Base-by-base conservation (phyloP, 1,139 yeast species). In the Geotrichum histeridarum region DNA sequence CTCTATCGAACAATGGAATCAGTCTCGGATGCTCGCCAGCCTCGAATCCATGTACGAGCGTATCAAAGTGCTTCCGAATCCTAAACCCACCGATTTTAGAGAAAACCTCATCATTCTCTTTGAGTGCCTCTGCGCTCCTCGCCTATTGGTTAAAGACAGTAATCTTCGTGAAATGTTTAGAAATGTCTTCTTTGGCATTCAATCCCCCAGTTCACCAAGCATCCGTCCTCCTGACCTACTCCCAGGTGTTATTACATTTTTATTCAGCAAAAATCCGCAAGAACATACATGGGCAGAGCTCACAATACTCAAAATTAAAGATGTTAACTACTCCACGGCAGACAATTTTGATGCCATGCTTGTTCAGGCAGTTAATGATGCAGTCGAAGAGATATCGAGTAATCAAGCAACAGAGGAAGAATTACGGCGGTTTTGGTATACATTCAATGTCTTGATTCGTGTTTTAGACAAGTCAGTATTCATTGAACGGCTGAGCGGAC, bases 241-340 rank as follows among this genome's bases (percentile, higher is more conserved):
- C 8, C 71, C 72, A 0, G 71, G 68, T 1, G 59, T 68, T 56
- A 56, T 68, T 14, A 45, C 61, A n/a, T 63, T 69, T 50, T 52
- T 67, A 31, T 69, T 68, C 55, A 61, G 63, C 18, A 52, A 45
- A 14, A 67, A 65, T 35, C 53, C 57, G 1, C 63, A 59, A 22
- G 54, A 65, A 46, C 59, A 61, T 22, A 52, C 52, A 5, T 69
- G 72, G 71, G 68, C 71, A 7, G 49, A 48, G 30, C 15, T 53
- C 30, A 53, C 51, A 38, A 37, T 48, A 47, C 27, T 51, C 42
- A 44, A 50, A 54, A 46, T 50, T 35, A 39, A 45, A 55, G 52
- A 54, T 38, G 30, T 48, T 36, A 45, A 58, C 15, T 27, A 31
- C 7, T 38, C 54, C 9, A 43, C 53, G 8, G 54, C 54, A 4